Evolutionary conservation across 805 yeast species (phyloP), one percentile per base, ranked within the genome.

Genomic region (Wickerhamomyces bovis): DNA sequence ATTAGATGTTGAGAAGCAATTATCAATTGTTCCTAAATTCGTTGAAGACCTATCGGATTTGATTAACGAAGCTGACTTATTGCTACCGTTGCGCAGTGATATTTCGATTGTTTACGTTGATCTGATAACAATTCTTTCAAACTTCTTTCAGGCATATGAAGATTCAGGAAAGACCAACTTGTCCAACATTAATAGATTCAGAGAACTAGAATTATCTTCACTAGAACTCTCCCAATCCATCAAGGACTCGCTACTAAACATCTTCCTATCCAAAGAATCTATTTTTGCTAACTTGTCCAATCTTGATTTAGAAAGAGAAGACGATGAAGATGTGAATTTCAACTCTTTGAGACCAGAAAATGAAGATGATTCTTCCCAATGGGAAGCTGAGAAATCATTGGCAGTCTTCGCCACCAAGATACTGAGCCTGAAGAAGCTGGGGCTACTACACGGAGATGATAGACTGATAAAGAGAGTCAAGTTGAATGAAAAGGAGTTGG

Each of bases 201-300:
- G 50, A 30, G 60, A 55, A 13, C 44, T 54, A 30, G 60, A 55
- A 15, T 26, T 57, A 21, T 42, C 43, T 4, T 52, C 57, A 0
- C 51, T 63, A 6, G 44, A 48, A 9, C 43, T 76, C 1, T 66
- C 72, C 1, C 41, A 44, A 0, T 56, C 57, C 1, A 31, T 70
- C 3, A 68, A 69, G 46, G 52, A 54, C 1, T 54, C 64, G 2
- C 52, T 80, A 13, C 44, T 72, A 47, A 58, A 67, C n/a, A 56
- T 73, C 3, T 82, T 74, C 50, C 65, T 80, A 49, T 57, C 69
- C 20, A 70, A 73, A 48, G 89, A 82, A 53, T 67, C 73, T 7
- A 65, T 66, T 20, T 53, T 70, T 12, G 79, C 80, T 0, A 64
- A 59, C 39, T 33, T 61, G 1, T 41, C 64, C n/a, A 47, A 48